Percentiles rank a stretch among this genome's conserved stretches.
phyloP scores from a whole-genome alignment of 1,284 basidiomycete genomes.

The Tilletia walkeri region DNA sequence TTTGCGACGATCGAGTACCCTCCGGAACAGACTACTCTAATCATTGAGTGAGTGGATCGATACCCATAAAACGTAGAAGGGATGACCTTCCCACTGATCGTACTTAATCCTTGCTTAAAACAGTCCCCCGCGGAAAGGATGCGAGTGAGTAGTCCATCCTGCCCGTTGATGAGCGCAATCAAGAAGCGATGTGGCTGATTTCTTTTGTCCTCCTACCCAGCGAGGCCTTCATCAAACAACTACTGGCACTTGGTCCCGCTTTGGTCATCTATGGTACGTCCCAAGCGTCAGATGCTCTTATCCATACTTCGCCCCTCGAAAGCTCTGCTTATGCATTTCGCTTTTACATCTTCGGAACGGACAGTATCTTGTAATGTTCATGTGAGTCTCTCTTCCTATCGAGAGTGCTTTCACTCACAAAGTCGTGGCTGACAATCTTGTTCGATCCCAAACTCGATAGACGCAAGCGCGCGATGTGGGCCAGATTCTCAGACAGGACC shows the following conservation, averaged over 20 bases:
- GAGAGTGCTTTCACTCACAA: no score
- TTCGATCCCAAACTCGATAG: conserved; percentile 25
- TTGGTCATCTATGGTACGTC: conserved; percentile 45
- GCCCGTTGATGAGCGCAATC: not conserved
- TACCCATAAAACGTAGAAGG: not conserved
- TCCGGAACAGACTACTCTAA: conserved; percentile 64
- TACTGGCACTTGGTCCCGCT: conserved; percentile 44
- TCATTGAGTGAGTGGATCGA: conserved; percentile 42
- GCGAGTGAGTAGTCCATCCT: conserved; percentile 14
- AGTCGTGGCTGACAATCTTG: not conserved
- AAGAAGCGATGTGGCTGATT: not conserved
- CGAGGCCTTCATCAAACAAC: conserved; percentile 51
- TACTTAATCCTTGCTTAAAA: not conserved
- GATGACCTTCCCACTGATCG: not conserved
- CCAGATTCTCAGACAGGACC: conserved; percentile 33
- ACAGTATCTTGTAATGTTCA: conserved; percentile 70
- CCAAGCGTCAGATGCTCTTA: not conserved
- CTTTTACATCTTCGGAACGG: not conserved
- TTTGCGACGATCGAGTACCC: conserved; percentile 66
- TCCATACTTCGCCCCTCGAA: not conserved
- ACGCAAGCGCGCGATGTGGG: conserved; percentile 59
- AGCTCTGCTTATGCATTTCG: not conserved
- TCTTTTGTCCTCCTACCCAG: conserved; percentile 17
- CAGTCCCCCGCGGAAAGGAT: conserved; percentile 21
- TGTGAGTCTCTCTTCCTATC: conserved; percentile 12